phyloP scores from a whole-genome alignment of 768 basidiomycete species.

The Naganishia onofrii region DNA sequence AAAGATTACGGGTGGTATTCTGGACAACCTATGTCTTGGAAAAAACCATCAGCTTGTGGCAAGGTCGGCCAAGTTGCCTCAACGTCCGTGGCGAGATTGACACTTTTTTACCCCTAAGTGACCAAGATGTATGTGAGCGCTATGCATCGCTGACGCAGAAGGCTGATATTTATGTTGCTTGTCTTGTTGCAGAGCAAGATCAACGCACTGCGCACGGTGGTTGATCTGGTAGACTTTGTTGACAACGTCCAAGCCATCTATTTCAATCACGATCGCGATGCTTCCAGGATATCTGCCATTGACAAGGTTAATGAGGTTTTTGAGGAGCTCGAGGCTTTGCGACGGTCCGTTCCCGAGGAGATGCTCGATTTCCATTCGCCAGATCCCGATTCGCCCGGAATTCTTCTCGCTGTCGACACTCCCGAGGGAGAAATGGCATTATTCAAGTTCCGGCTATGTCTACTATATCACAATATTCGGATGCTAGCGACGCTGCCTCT shows the following conservation, averaged over 20 bases:
- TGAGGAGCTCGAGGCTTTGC: not conserved
- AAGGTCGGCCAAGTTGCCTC: slow-evolving; percentile 25
- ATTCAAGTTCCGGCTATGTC: slow-evolving; percentile 19
- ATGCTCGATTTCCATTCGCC: not conserved
- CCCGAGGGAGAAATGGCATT: slow-evolving; percentile 19
- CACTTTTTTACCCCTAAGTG: slow-evolving; percentile 5
- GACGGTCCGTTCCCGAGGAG: not conserved
- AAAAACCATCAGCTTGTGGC: slow-evolving; percentile 22
- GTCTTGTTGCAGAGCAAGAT: not conserved
- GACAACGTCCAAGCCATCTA: slow-evolving; percentile 19
- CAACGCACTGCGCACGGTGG: slow-evolving; percentile 14
- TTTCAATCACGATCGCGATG: slow-evolving; percentile 17
- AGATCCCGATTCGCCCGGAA: slow-evolving; percentile 3
- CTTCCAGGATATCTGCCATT: not conserved
- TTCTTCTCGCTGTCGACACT: slow-evolving; percentile 22
- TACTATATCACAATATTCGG: slow-evolving; percentile 23
- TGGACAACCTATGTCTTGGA: slow-evolving; percentile 24
- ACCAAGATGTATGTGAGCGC: not conserved
- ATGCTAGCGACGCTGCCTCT: slow-evolving; percentile 26
- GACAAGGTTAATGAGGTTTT: slow-evolving; percentile 8
- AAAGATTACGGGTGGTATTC: slow-evolving; percentile 14
- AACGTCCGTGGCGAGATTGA: slow-evolving; percentile 16
- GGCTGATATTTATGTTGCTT: not conserved
- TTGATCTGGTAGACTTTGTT: slow-evolving; percentile 20
- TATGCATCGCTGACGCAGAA: not conserved